phyloP scores from a whole-genome alignment of 495 filamentous ascomycete genomes.

The Xylaria bambusicola region DNA sequence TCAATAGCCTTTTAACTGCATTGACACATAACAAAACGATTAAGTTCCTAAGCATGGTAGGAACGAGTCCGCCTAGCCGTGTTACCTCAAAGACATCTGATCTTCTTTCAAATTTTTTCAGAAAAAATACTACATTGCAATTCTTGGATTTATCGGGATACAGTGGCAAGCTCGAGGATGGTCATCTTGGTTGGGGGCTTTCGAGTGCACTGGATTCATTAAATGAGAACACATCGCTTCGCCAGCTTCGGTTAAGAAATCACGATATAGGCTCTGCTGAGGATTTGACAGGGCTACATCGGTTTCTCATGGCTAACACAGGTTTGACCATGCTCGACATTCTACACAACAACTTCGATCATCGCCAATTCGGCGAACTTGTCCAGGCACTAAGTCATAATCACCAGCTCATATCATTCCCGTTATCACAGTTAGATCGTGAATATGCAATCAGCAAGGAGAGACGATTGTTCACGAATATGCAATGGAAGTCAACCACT shows the following conservation, averaged over 20 bases:
- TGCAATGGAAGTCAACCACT: constrained; percentile 14
- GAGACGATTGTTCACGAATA: constrained; percentile 20
- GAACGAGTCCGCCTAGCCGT: constrained; percentile 80
- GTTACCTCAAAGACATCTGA: constrained; percentile 72
- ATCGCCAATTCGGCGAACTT: constrained; percentile 30
- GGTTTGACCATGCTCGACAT: constrained; percentile 39
- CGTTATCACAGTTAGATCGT: constrained; percentile 25
- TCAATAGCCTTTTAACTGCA: constrained; percentile 71
- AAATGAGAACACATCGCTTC: constrained; percentile 71
- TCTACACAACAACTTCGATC: constrained; percentile 44
- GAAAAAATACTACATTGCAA: constrained; percentile 72
- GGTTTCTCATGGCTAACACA: constrained; percentile 28
- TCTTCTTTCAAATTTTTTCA: constrained; percentile 73
- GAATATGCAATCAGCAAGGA: constrained; percentile 30
- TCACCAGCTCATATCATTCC: constrained; percentile 31
- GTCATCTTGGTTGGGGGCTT: constrained; percentile 79
- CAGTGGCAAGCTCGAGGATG: constrained; percentile 82
- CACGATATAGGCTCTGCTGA: constrained; percentile 54
- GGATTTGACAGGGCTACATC: constrained; percentile 32
- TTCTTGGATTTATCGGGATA: constrained; percentile 88
- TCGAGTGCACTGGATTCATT: constrained; percentile 76
- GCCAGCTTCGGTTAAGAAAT: constrained; percentile 72
- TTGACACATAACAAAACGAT: constrained; percentile 73
- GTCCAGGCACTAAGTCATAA: constrained; percentile 28
- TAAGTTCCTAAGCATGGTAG: constrained; percentile 80